Base-by-base conservation (phyloP, 306 rosid species). In the Medicago lupulina region DNA sequence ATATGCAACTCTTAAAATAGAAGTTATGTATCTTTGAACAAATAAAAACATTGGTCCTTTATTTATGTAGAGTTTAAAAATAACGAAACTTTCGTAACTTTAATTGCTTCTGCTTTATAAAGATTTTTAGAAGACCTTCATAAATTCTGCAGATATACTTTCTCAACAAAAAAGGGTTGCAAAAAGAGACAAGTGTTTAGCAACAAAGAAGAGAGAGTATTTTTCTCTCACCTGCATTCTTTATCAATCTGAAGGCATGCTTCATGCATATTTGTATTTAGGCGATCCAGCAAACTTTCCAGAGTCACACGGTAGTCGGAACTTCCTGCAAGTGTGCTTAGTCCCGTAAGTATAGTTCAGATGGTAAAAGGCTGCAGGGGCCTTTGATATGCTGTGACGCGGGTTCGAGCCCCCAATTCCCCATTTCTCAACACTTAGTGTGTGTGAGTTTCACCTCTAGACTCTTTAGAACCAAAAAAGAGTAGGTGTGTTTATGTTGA, bases 221-320 rank as follows among this genome's bases (percentile, higher is more conserved):
- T 28, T 55, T 31, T 31, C 38, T 44, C 73, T 85, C 71, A 91
- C 98, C 87, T 86, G 93, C 91, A 91, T 50, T 83, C 88, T 70
- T 81, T 86, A 82, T 88, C 91, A 60, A 93, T 91, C 67, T 85
- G 86, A 80, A 89, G 92, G 76, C 92, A 89, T 68, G 93, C 87
- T 75, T 87, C 85, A 61, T 85, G 89, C 93, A 91, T 87, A 82
- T 93, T 80, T 53, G 90, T 93, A 72, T 80, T 76, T 69, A 88
- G 57, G 65, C 90, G 92, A 53, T 93, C 94, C 84, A 80, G 82
- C 89, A 93, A 74, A 81, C 96, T 86, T 78, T 91, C 97, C 70
- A 70, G 67, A 5, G 92, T 91, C 83, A 91, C 96, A 4, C 83
- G 85, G 72, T 62, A 93, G n/a, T 23, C 71, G 55, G 76, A 80